Base-by-base conservation (phyloP, 2,329 filamentous ascomycete genomes). In the Lomentospora prolificans region DNA sequence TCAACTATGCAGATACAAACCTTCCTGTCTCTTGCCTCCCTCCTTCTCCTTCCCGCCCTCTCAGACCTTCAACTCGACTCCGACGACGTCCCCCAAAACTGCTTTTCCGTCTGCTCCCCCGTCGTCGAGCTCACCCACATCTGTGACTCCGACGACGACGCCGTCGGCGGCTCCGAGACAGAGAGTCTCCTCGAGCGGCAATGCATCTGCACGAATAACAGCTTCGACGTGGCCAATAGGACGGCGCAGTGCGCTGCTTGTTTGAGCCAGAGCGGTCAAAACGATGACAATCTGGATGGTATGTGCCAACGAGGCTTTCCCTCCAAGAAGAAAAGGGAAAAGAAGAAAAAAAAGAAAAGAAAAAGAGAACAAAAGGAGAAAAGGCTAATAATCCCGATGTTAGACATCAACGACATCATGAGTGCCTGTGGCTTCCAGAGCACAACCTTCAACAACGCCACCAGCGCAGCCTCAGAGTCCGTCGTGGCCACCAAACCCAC, bases 131-230 rank as follows among this genome's bases (percentile, higher is more conserved):
- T 73, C 28, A 67, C 66, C 53, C 63, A 63, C 31, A 63, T 61
- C 39, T 75, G 72, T 58, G 67, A 70, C 33, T 63, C 68, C 55
- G 62, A 67, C 36, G 55, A 46, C 25, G 61, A 63, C 44, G 61
- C 66, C 55, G 62, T 59, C 17, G 66, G 58, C 39, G 61, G 70
- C 61, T 64, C 63, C 24, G 60, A 65, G 30, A 33, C 6, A 6
- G 69, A 73, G 61, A 62, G 70, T 48, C 66, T 65, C 17, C 68
- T 72, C 53, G 64, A 68, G 63, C 63, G 61, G 10, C 69, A 73
- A 60, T 74, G 72, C 58, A 60, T 73, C 54, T 72, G 72, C 65
- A 68, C 69, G 60, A 70, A 75, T 64, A 58, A 64, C 51, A 70
- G 69, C 61, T 70, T 75, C 62, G 61, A 72, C 61, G 72, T 74